Percentiles rank a stretch among this genome's conserved stretches.
phyloP scores from a whole-genome alignment of 768 basidiomycete genomes.

The Xerocomus potaroensis region DNA sequence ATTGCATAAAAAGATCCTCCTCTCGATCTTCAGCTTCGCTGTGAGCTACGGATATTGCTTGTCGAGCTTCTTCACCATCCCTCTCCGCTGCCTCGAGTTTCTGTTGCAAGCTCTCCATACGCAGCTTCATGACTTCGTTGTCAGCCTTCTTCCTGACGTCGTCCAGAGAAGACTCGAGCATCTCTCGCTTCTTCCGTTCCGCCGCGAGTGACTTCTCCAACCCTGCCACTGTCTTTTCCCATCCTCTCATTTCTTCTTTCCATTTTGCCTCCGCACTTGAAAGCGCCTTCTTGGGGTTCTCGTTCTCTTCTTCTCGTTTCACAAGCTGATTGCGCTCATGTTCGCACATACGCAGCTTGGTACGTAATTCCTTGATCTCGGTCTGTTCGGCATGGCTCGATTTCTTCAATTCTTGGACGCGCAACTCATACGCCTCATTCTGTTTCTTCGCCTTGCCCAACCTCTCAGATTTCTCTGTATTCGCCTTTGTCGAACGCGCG shows the following conservation, averaged over 20 bases:
- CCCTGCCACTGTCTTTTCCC: slow-evolving; percentile 51
- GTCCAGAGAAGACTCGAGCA: slow-evolving; percentile 40
- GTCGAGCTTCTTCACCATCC: slow-evolving; percentile 34
- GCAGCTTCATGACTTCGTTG: slow-evolving; percentile 36
- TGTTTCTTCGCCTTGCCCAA: slow-evolving; percentile 63
- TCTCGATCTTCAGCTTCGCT: slow-evolving; percentile 36
- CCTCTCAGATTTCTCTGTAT: slow-evolving; percentile 48
- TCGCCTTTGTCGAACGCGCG: slow-evolving; percentile 41
- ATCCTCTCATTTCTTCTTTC: slow-evolving; percentile 51
- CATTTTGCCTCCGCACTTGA: slow-evolving; percentile 46
- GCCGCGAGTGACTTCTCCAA: slow-evolving; percentile 46
- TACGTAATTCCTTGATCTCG: slow-evolving; percentile 59
- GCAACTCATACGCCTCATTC: slow-evolving; percentile 50
- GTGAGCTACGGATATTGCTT: slow-evolving; percentile 30
- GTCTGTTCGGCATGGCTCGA: slow-evolving; percentile 44
- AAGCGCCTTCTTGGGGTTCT: slow-evolving; percentile 48
- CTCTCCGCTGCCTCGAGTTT: slow-evolving; percentile 35
- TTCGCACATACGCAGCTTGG: slow-evolving; percentile 55
- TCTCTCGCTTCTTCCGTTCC: slow-evolving; percentile 51
- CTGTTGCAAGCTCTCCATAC: slow-evolving; percentile 32
- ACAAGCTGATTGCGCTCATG: slow-evolving; percentile 51
- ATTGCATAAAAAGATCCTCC: slow-evolving; percentile 42
- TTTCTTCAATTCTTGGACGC: slow-evolving; percentile 60
- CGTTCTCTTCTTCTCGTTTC: slow-evolving; percentile 48
- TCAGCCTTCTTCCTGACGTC: slow-evolving; percentile 42